Evolutionary conservation across 2,329 filamentous ascomycete genomes (phyloP), one percentile per base, ranked within the genome.

Genomic region (Ceratocystis cubensis): DNA sequence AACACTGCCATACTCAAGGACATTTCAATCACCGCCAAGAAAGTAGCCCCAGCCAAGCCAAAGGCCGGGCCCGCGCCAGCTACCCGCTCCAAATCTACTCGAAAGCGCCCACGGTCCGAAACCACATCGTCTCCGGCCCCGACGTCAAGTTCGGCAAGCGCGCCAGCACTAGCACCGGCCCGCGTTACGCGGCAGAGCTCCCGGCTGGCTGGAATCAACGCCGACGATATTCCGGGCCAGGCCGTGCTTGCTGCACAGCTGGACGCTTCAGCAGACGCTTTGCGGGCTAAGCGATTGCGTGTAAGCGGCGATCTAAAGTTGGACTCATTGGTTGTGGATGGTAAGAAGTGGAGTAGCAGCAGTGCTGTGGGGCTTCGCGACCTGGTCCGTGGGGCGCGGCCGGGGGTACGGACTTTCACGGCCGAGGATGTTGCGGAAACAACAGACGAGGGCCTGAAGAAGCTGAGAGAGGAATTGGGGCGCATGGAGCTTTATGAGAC

Each of bases 351-450:
- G 82, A 82, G 88, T 61, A 81, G 80, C 30, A 85, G 83, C 10
- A 79, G 86, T 17, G 86, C 86, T 22, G n/a, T 57, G 53, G 86
- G 91, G 63, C 79, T 92, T 22, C 78, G 78, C 61, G 75, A 75
- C 1, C 77, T 87, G 1, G 74, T 81, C 28, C 82, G 82, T 72
- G 89, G 82, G 1, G 90, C 91, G 0, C 85, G 88, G 70, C 91
- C 91, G 0, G 90, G 93, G 61, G 82, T 91, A 65, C 81, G 91
- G 22, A 97, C 93, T 0, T 97, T 97, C 72, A 87, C 84, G 0
- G 85, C 88, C n/a, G 86, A 92, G 0, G 89, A 96, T 74, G 82
- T 94, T 3, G 86, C 87, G 69, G 84, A 90, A 69, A 96, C 90
- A 0, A 86, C 83, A 0, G 86, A 96, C 72, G 86, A 88, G 71